These are phyloP conservation scores for Monosporascus sp. DNA, from an alignment of 2,329 filamentous ascomycete species.

Conservation along the genomic window DNA sequence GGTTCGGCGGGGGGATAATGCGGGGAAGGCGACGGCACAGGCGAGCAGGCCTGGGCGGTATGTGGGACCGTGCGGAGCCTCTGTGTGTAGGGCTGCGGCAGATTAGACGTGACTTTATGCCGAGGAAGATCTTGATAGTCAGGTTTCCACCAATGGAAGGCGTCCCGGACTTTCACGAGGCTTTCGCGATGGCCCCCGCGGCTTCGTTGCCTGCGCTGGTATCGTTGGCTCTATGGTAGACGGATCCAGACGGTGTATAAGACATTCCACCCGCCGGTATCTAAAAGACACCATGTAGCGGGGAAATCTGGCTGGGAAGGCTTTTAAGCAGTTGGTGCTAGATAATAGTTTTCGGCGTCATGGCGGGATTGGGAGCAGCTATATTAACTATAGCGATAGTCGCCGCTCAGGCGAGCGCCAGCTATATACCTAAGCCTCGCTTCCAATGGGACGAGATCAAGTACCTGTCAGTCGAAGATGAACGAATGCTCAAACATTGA, in stretches of 20 bases:
- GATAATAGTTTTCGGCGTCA: not conserved
- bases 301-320: too few species aligned
- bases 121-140: not conserved
- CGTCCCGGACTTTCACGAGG: not conserved
- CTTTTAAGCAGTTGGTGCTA: too few species aligned
- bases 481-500: not conserved
- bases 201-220: too few species aligned
- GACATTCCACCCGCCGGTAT: not conserved
- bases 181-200: too few species aligned
- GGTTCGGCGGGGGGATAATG: not conserved
- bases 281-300: too few species aligned
- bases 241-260: not conserved
- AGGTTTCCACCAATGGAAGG: not conserved
- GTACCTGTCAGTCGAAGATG: slow-evolving; percentile 14
- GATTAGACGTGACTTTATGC: not conserved
- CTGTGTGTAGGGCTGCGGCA: not conserved
- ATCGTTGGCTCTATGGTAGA: too few species aligned
- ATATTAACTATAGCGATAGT: not conserved
- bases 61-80: not conserved
- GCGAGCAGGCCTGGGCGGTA: not conserved
- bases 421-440: not conserved
- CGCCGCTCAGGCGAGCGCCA: not conserved
- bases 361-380: not conserved
- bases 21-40: not conserved
- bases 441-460: slow-evolving; percentile 18